A percentile compares a stretch with the other conserved stretches of the same genome.
Evolutionary conservation across 495 filamentous ascomycete genomes (phyloP).

Genomic region (Podospora australis): DNA sequence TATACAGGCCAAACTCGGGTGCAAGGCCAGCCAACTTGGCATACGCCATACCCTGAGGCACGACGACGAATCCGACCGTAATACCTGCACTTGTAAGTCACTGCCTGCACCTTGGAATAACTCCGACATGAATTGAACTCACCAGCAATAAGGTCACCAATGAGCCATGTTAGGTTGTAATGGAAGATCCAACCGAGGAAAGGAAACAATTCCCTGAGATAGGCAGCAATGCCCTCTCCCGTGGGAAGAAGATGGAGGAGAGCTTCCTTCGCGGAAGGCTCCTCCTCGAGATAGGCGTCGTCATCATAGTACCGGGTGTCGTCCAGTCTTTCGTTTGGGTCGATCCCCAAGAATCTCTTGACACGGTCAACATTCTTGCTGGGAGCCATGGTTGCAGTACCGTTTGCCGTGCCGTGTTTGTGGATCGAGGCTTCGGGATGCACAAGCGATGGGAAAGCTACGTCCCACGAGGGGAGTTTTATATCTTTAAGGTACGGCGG

Average conservation of each 20-base stretch:
- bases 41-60: conserved; percentile 57
- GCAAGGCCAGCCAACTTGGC: conserved; percentile 52
- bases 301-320: conserved; percentile 18
- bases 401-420: conserved; percentile 3
- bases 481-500: conserved; percentile 10
- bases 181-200: conserved; percentile 47
- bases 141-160: conserved; percentile 43
- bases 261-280: conserved; percentile 68
- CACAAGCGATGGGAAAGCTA: background rate
- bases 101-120: too few species aligned
- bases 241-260: conserved; percentile 52
- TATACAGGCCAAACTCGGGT: conserved; percentile 58
- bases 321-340: conserved; percentile 16
- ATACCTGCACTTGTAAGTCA: conserved; percentile 12
- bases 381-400: conserved; percentile 17
- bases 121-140: too few species aligned
- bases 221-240: conserved; percentile 41
- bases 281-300: conserved; percentile 70
- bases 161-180: conserved; percentile 46
- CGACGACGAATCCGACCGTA: conserved; percentile 28
- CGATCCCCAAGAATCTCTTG: conserved; percentile 26
- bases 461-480: conserved; percentile 6
- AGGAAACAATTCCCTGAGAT: conserved; percentile 44
- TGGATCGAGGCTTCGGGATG: background rate
- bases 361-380: conserved; percentile 17